Base-by-base conservation (phyloP, 257 asterid genomes). In the Eucommia ulmoides region DNA sequence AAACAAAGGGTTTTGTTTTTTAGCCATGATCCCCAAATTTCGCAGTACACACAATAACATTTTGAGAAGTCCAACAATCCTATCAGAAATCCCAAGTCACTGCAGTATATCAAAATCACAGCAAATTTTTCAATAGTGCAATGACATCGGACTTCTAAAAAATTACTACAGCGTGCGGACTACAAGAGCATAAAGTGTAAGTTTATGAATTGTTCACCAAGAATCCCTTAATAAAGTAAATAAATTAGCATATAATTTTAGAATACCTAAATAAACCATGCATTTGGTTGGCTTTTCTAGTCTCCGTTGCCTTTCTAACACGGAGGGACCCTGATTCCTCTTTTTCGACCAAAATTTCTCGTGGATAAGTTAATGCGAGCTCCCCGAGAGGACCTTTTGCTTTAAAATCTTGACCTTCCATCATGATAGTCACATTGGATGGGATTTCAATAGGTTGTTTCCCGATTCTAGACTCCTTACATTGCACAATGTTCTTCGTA, bases 401-500 rank as follows among this genome's bases (percentile, higher is more conserved):
- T 58, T 77, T 82, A 59, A 85, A 58, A 65, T 75, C 81, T 51
- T 78, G 96, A 16, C 98, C 98, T 1, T 71, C 78, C 88, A 78
- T 62, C 2, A 59, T 68, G 45, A 89, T 64, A 7, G 77, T 62
- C 63, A 83, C 98, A 64, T 70, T 83, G 24, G 96, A 65, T 12
- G 98, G 98, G 35, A 91, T 87, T 21, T 63, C 9, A 62, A 91
- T 83, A 6, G 87, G 96, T 59, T 91, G 96, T 83, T 91, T 91
- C 24, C 96, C 94, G 11, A 91, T 86, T 71, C 98, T 82, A 22
- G 98, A 91, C 58, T 91, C 98, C 72, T 91, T 91, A 67, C 94
- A 91, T 65, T 74, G 93, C 55, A 83, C 79, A 19, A 24, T 52
- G 68, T 62, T 81, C 21, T 82, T 69, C 68, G 72, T 62, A 8